Conservation (phyloP, 768 basidiomycete species). For the Tubosaeta sp. region DNA sequence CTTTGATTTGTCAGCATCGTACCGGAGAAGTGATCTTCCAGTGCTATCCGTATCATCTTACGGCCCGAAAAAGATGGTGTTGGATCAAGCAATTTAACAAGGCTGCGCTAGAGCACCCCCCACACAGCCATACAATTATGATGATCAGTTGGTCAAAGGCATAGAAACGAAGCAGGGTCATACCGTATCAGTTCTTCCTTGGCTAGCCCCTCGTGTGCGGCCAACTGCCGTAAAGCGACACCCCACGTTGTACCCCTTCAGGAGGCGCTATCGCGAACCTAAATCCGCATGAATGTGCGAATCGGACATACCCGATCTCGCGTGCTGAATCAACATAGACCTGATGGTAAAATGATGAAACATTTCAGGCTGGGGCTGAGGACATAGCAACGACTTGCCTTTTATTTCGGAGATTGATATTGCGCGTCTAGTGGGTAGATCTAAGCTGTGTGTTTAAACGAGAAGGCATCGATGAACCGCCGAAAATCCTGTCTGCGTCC, state of each 20-base stretch:
- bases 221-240: constrained; percentile 1
- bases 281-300: not conserved
- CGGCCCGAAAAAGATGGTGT: not conserved
- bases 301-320: not conserved
- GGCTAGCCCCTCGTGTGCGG: not conserved
- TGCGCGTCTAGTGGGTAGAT: not conserved
- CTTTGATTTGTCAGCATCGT: not conserved
- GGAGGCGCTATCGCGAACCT: not conserved
- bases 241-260: not conserved
- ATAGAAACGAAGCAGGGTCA: not conserved
- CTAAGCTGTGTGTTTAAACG: not conserved
- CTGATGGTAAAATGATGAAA: not conserved
- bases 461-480: not conserved
- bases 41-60: not conserved
- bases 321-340: not conserved
- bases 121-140: not conserved
- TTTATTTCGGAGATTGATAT: not conserved
- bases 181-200: not conserved
- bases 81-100: too few species aligned
- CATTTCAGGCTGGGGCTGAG: not conserved
- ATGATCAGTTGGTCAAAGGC: not conserved
- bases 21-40: too few species aligned
- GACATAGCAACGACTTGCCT: not conserved
- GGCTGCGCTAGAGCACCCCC: not conserved
- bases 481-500: too few species aligned